Base-by-base conservation (phyloP, 495 filamentous ascomycete species). In the Ascobolus immersus region DNA sequence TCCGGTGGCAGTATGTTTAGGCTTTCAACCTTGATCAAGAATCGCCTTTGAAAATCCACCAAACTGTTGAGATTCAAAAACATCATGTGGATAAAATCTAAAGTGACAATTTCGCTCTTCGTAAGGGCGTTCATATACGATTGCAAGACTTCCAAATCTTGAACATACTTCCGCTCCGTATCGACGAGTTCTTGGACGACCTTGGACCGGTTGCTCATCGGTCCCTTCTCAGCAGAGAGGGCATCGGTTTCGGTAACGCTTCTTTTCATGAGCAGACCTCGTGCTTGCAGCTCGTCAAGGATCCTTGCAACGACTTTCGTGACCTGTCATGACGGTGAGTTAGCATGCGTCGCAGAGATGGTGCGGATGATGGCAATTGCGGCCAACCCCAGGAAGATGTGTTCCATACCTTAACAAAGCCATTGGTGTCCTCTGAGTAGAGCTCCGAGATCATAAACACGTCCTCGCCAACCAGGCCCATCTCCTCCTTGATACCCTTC, bases 141-240 rank as follows among this genome's bases (percentile, higher is more conserved):
- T 47, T 94, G 82, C 12, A 96, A 53, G 40, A 82, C 81, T 47
- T 94, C 84, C 18, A 96, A 59, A 56, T 94, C 82, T 45, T 94
- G 84, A n/a, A 94, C 89, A 41, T 96, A 96, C 49, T 91, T 89
- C 25, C 86, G 72, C 51, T 96, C 86, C 4, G 84, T 94, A 43
- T 77, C 76, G 29, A 96, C 69, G 29, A 96, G 55, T 49, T 96
- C 86, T 42, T 74, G 67, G 20, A 96, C 65, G 38, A 94, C 73
- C 44, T 90, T 72, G 36, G 92, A 71, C 25, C 79, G 62, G 47
- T 80, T 78, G 32, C 76, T 86, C 44, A 79, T 52, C 35, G 73
- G 47, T 21, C 43, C 68, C 44, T 65, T 50, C 38, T 61, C 52
- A 28, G 51, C 59, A 6, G 60, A 52, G 8, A 55, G 51, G 2